Percentiles rank a stretch among this genome's conserved stretches.
Conservation (phyloP, 352 stramenopile species). For the Phytopythium chamaehyphon region DNA sequence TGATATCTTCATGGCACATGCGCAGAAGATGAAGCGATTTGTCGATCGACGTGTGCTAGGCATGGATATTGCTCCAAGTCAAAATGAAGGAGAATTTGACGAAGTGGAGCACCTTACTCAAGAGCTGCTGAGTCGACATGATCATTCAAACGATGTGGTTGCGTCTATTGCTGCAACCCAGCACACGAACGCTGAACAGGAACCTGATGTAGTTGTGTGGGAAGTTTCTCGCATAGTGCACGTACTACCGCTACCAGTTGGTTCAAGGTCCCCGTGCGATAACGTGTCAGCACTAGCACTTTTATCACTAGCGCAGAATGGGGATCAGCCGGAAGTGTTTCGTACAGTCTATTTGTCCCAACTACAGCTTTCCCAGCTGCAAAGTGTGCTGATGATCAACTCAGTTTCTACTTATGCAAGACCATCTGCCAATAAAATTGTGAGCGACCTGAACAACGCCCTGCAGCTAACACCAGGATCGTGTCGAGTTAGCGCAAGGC, state of each 20-base stretch:
- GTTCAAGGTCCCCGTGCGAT: not conserved
- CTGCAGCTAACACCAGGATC: not conserved
- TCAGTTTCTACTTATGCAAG: not conserved
- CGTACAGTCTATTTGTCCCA: no score
- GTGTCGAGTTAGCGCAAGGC: constrained; percentile 32
- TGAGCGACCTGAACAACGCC: not conserved
- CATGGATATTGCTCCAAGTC: constrained; percentile 31
- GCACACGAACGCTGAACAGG: not conserved
- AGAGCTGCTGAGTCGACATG: constrained; percentile 33
- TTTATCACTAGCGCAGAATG: no score
- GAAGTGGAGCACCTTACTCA: constrained; percentile 52
- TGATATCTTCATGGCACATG: constrained; percentile 13
- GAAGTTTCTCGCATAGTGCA: not conserved
- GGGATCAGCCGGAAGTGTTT: no score
- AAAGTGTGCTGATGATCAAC: no score
- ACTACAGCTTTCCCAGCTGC: no score
- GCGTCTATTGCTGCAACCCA: not conserved
- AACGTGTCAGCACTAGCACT: constrained; percentile 1
- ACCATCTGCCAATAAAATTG: not conserved
- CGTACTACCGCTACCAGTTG: no score
- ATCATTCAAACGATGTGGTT: constrained; percentile 7
- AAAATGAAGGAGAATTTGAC: constrained; percentile 26
- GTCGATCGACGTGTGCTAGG: constrained; percentile 40
- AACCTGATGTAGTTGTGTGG: not conserved
- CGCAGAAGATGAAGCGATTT: constrained; percentile 36